Percentiles rank a stretch among this genome's conserved stretches.
Conservation (phyloP, 2,329 filamentous ascomycete genomes). For the Proliferodiscus dingleyae region DNA sequence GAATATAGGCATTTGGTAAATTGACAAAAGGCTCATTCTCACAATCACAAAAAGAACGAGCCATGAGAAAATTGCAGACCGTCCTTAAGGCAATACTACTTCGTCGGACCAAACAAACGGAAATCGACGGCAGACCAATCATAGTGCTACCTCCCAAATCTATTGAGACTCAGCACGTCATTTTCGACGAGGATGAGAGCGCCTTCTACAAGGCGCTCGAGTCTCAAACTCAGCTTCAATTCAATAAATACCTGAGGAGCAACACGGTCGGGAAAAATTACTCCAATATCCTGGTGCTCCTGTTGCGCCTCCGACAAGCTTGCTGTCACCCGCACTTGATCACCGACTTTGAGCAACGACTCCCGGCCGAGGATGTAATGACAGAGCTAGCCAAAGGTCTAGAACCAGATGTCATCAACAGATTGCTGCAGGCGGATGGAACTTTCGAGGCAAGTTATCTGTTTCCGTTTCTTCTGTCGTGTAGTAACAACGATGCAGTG, state of each 20-base stretch:
- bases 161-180: conserved; percentile 55
- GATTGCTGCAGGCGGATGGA: conserved; percentile 45
- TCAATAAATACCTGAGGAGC: conserved; percentile 71
- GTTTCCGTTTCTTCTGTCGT: not conserved
- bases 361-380: conserved; percentile 34
- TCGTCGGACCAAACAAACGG: conserved; percentile 73
- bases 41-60: conserved; percentile 31
- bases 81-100: conserved; percentile 77
- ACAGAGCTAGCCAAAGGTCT: conserved; percentile 59
- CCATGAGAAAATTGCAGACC: conserved; percentile 68
- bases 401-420: conserved; percentile 53
- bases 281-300: conserved; percentile 71
- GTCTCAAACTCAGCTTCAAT: conserved; percentile 58
- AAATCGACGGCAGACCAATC: conserved; percentile 75
- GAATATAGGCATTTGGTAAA: conserved; percentile 22
- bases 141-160: conserved; percentile 62
- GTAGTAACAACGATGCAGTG: conserved; percentile 46
- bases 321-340: conserved; percentile 74
- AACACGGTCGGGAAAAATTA: conserved; percentile 69
- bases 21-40: conserved; percentile 22
- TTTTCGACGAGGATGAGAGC: conserved; percentile 62
- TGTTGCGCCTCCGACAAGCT: conserved; percentile 74
- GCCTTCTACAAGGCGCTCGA: conserved; percentile 64
- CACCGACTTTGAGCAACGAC: conserved; percentile 51
- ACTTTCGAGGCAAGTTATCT: conserved; percentile 45